A percentile compares a stretch with the other conserved stretches of the same genome.
Conservation (phyloP, 2,329 filamentous ascomycete species). For the Penicillium decumbens region DNA sequence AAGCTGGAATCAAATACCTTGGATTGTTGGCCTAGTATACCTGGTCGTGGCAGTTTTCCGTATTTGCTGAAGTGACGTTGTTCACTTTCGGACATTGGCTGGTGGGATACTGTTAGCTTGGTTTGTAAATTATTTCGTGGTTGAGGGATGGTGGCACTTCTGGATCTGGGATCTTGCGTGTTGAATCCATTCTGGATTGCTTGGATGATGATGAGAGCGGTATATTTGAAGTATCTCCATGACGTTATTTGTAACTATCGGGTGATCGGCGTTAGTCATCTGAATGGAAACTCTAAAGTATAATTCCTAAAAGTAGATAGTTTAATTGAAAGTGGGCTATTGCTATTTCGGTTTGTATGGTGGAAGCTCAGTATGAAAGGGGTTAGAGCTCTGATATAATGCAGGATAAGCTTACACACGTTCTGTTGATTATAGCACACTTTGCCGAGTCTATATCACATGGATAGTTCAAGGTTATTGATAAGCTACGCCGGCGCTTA, state of each 20-base stretch:
- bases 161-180: constrained; percentile 1
- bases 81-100: constrained; percentile 15
- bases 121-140: background rate
- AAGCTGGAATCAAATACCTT: constrained; percentile 11
- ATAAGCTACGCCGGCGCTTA: background rate
- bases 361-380: background rate
- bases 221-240: background rate
- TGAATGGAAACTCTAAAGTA: background rate
- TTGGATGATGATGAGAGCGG: background rate
- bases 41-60: constrained; percentile 15
- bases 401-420: background rate
- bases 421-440: no score
- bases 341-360: background rate
- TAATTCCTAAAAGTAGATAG: no score
- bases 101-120: constrained; percentile 4
- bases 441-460: no score
- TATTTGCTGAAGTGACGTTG: constrained; percentile 13
- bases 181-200: constrained; percentile 5
- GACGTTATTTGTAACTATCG: background rate
- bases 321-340: background rate
- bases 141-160: background rate
- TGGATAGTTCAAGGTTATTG: background rate
- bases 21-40: constrained; percentile 10
- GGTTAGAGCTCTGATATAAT: background rate
- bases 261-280: background rate